These are phyloP conservation scores for Botrytis tulipae DNA, from an alignment of 2,329 filamentous ascomycete genomes.

Conservation along the genomic window DNA sequence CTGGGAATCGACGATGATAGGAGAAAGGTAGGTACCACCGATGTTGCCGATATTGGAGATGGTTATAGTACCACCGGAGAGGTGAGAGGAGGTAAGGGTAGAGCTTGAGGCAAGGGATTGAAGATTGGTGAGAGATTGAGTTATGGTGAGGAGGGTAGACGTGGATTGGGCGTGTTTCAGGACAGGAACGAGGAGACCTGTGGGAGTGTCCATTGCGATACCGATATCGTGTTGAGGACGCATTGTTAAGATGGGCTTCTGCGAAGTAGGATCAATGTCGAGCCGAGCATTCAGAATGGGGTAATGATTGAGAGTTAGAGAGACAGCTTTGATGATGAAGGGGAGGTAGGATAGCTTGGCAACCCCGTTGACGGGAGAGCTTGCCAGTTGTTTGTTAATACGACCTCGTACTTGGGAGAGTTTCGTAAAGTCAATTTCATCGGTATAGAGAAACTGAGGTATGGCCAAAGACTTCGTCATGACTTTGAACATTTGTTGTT, in stretches of 20 bases:
- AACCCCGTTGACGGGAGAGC: conserved; percentile 42
- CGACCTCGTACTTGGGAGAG: conserved; percentile 70
- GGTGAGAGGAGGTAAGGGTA: conserved; percentile 70
- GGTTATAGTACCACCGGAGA: conserved; percentile 87
- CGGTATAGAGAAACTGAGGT: conserved; percentile 93
- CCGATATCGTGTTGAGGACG: conserved; percentile 91
- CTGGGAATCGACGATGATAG: conserved; percentile 86
- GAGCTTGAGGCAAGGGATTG: conserved; percentile 71
- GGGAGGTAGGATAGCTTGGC: conserved; percentile 84
- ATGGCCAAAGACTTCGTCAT: conserved; percentile 93
- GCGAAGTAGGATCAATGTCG: conserved; percentile 53
- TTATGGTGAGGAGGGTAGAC: conserved; percentile 75
- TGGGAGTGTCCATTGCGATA: conserved; percentile 89
- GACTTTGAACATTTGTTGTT: conserved; percentile 92
- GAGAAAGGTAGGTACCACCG: conserved; percentile 86
- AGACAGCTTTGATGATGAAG: conserved; percentile 95
- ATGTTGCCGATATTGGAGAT: conserved; percentile 96
- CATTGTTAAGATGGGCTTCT: conserved; percentile 73
- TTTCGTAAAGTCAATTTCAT: conserved; percentile 79
- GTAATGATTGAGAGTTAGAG: conserved; percentile 75
- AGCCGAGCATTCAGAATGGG: conserved; percentile 86
- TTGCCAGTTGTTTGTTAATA: conserved; percentile 64
- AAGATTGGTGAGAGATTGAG: conserved; percentile 71
- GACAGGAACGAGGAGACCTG: conserved; percentile 86
- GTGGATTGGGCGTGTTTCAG: conserved; percentile 73